Evolutionary conservation across 23 red algal genomes (phyloP), one percentile per base, ranked within the genome.

Genomic region (Rhodosorus marinus): DNA sequence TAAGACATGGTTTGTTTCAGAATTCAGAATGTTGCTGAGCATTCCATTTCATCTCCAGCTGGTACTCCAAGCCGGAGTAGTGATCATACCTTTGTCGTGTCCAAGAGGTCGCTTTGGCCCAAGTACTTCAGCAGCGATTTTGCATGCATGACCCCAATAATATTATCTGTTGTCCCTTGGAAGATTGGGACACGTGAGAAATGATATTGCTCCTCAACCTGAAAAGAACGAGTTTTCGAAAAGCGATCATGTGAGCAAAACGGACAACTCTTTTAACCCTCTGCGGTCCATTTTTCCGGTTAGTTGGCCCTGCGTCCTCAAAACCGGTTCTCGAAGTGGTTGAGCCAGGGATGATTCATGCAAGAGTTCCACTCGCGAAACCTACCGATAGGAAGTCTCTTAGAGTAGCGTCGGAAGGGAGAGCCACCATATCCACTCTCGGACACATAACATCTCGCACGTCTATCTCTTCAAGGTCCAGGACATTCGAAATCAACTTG

Each of bases 361-460:
- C 1, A 15, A 5, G 33, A 15, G n/a, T n/a, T n/a, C n/a, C n/a
- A n/a, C n/a, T n/a, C n/a, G n/a, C n/a, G n/a, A n/a, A n/a, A n/a
- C n/a, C n/a, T n/a, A n/a, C n/a, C n/a, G n/a, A n/a, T n/a, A n/a
- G n/a, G 1, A 80, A 57, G 31, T 80, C 54, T 24, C 47, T 33
- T 14, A 98, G 33, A 0, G 77, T 74, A 1, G 63, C 60, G 1
- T 70, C 38, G 0, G 34, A 56, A 25, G 50, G 34, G 20, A 98
- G 47, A 2, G 69, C 71, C 1, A 82, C 70, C 71, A 98, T 81
- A 33, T 85, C 90, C 47, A 98, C 90, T 29, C 90, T 47, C 4
- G 90, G 77, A 35, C 78, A 80, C 90, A 98, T 98, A 54, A 98
- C 50, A 30, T 75, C 56, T 6, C 79, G 70, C 42, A 98, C 90